These are phyloP conservation scores for Podospora pseudocomata DNA, from an alignment of 495 filamentous ascomycete genomes.

Conservation along the genomic window DNA sequence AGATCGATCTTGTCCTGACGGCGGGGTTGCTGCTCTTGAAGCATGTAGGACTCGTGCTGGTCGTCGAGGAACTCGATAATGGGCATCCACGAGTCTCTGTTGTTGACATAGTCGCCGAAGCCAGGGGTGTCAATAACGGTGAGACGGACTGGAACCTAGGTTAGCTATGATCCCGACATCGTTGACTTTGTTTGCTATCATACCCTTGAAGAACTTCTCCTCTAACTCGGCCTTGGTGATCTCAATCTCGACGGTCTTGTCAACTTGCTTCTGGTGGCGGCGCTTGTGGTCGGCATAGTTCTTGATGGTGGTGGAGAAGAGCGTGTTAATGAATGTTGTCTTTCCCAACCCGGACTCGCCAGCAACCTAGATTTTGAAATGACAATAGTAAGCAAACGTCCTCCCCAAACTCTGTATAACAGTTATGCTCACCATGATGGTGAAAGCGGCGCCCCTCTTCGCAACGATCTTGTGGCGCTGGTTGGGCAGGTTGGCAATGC, in stretches of 20 bases:
- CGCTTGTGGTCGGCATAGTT: conserved; percentile 99
- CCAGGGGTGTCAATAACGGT: conserved; percentile 98
- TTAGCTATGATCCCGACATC: not conserved
- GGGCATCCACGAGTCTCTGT: conserved; percentile 98
- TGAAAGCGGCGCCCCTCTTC: conserved; percentile 97
- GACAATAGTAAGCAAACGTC: conserved; percentile 6
- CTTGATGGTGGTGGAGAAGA: conserved; percentile 99
- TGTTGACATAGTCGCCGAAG: conserved; percentile 99
- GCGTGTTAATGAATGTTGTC: conserved; percentile 99
- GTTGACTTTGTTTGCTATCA: conserved; percentile 13
- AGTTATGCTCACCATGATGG: conserved; percentile 77
- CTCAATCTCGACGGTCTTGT: conserved; percentile 99
- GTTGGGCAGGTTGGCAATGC: conserved; percentile 98
- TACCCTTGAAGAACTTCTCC: conserved; percentile 99
- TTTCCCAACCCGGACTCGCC: conserved; percentile 98
- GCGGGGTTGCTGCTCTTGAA: conserved; percentile 98
- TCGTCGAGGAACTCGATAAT: conserved; percentile 99
- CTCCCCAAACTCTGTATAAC: not conserved
- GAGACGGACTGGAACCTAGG: conserved; percentile 67
- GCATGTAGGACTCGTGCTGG: conserved; percentile 99
- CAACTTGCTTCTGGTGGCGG: conserved; percentile 96
- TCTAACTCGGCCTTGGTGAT: conserved; percentile 99
- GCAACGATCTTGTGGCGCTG: conserved; percentile 99
- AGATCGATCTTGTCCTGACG: conserved; percentile 98
- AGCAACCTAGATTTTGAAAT: conserved; percentile 64